phyloP scores from a whole-genome alignment of 768 basidiomycete species.

The Suillus americanus region DNA sequence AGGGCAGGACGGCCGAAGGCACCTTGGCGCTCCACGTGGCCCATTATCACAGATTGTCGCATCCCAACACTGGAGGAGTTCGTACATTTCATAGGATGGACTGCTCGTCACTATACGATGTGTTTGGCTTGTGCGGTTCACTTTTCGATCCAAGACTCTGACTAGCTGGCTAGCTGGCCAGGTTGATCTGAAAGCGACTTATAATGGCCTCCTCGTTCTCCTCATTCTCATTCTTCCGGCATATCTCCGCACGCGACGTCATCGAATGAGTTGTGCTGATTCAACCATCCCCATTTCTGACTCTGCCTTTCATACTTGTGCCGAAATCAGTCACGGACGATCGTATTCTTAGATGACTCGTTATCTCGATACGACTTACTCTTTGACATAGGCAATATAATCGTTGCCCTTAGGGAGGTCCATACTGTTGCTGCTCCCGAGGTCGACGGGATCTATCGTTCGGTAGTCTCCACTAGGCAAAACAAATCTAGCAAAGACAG shows the following conservation, averaged over 20 bases:
- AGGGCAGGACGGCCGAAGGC: background rate
- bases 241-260: background rate
- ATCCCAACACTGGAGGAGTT: background rate
- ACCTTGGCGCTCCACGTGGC: background rate
- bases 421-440: constrained; percentile 56
- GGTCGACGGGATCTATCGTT: constrained; percentile 48
- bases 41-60: background rate
- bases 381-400: constrained; percentile 44
- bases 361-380: background rate
- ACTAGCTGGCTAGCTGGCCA: background rate
- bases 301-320: constrained; percentile 41
- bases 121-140: too few relatives aligned
- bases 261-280: background rate
- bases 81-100: too few relatives aligned
- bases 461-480: background rate
- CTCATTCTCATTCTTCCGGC: background rate
- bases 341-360: constrained; percentile 51
- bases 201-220: background rate
- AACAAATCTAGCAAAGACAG: background rate
- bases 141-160: background rate
- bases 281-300: background rate
- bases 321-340: constrained; percentile 71
- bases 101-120: background rate
- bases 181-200: background rate
- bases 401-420: constrained; percentile 60